These are phyloP conservation scores for Ophiostoma montium DNA, from an alignment of 2,329 filamentous ascomycete genomes.

Conservation along the genomic window DNA sequence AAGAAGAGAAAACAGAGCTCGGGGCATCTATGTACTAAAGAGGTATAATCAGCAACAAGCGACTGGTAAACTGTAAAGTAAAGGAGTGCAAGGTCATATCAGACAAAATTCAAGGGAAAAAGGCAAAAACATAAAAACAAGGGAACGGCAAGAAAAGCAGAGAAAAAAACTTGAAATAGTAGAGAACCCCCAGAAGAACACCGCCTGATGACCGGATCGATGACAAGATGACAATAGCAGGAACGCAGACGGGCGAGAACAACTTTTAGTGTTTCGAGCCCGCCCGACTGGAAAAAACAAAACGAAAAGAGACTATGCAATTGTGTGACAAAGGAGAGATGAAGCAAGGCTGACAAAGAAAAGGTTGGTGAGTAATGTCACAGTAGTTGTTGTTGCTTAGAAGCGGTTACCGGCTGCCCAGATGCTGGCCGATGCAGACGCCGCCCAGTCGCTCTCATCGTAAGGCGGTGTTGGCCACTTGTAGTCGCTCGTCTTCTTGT, in stretches of 20 bases:
- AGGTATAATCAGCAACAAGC: not conserved
- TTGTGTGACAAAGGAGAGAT: conserved; percentile 4
- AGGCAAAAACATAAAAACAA: not conserved
- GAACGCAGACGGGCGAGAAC: not conserved
- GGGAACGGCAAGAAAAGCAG: not conserved
- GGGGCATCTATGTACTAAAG: not conserved
- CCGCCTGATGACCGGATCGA: conserved; percentile 7
- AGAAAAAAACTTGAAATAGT: not conserved
- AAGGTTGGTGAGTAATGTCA: not conserved
- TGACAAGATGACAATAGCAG: conserved; percentile 3
- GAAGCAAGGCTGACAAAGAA: conserved; percentile 3
- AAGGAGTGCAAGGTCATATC: not conserved
- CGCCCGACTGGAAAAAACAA: not conserved
- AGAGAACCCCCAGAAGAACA: conserved; percentile 4
- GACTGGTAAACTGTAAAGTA: not conserved
- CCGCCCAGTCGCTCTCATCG: conserved; percentile 84
- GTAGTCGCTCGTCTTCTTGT: conserved; percentile 39
- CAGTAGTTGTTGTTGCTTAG: conserved; percentile 20
- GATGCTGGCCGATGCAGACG: conserved; percentile 67
- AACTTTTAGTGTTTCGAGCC: conserved; percentile 7
- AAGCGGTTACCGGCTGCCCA: conserved; percentile 57
- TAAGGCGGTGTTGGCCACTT: conserved; percentile 96
- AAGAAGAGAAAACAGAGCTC: not conserved
- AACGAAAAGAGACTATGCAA: not conserved
- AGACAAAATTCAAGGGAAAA: not conserved